Evolutionary conservation across 768 basidiomycete genomes (phyloP).

Genomic region (Antrodiella citrinella): DNA sequence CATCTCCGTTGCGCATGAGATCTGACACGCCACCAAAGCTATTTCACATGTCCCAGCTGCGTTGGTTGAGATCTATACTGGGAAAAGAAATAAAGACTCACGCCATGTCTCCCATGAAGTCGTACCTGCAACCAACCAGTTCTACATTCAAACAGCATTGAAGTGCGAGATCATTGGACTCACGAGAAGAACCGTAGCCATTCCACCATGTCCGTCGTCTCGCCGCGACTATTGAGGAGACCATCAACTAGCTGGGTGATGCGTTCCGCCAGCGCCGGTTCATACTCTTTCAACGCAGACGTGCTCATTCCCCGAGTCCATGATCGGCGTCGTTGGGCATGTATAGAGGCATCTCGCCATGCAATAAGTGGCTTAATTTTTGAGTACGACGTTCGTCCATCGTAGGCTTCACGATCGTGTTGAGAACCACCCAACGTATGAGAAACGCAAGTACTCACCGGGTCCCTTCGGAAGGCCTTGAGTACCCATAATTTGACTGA

Average conservation of each 20-base stretch:
- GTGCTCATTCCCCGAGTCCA: slow-evolving; percentile 6
- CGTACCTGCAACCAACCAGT: background rate
- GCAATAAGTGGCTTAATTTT: slow-evolving; percentile 1
- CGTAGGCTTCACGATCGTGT: slow-evolving; percentile 7
- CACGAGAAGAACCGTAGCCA: slow-evolving; percentile 26
- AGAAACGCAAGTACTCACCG: slow-evolving; percentile 3
- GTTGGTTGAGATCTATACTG: background rate
- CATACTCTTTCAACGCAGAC: slow-evolving; percentile 5
- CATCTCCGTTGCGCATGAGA: slow-evolving; percentile 5
- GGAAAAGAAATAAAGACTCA: slow-evolving; percentile 4
- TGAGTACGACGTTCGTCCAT: background rate
- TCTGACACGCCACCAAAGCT: slow-evolving; percentile 5
- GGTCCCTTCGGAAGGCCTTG: slow-evolving; percentile 15
- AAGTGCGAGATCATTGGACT: background rate
- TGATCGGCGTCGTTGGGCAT: slow-evolving; percentile 3
- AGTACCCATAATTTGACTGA: slow-evolving; percentile 7
- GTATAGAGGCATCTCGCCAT: background rate
- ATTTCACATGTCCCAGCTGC: background rate
- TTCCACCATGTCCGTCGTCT: slow-evolving; percentile 23
- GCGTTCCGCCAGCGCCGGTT: slow-evolving; percentile 1
- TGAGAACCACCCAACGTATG: background rate
- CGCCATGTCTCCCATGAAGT: slow-evolving; percentile 8
- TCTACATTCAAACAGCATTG: background rate
- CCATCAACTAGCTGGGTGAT: background rate
- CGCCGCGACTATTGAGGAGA: slow-evolving; percentile 2